A percentile compares a stretch with the other conserved stretches of the same genome.
Evolutionary conservation across 2,329 filamentous ascomycete genomes (phyloP).

Genomic region (Scorias spongiosa): DNA sequence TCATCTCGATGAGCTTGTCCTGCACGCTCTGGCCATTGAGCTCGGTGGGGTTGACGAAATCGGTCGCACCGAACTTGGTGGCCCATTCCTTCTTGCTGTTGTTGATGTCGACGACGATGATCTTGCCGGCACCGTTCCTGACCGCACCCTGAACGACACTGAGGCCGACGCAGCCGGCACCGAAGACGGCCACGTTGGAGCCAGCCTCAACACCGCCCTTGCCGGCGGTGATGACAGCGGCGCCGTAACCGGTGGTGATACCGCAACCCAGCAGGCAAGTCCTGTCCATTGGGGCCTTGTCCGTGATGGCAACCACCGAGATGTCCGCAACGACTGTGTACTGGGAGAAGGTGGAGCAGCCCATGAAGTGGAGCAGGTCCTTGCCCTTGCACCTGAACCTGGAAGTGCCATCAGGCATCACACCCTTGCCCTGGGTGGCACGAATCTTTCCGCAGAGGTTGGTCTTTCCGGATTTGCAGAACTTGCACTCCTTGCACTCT

Average conservation of each 20-base stretch:
- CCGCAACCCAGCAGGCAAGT: conserved; percentile 93
- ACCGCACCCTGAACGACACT: conserved; percentile 91
- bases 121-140: conserved; percentile 62
- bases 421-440: conserved; percentile 83
- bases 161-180: conserved; percentile 87
- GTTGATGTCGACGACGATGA: conserved; percentile 72
- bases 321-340: conserved; percentile 98
- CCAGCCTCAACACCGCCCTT: conserved; percentile 57
- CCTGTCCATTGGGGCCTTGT: conserved; percentile 84
- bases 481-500: conserved; percentile 96
- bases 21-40: conserved; percentile 59
- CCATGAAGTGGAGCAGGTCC: conserved; percentile 97
- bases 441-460: conserved; percentile 99
- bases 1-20: conserved; percentile 91
- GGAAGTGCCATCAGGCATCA: conserved; percentile 94
- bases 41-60: conserved; percentile 85
- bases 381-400: conserved; percentile 92
- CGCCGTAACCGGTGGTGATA: conserved; percentile 96
- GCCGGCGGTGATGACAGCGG: conserved; percentile 81
- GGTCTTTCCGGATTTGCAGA: conserved; percentile 98
- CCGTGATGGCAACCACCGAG: conserved; percentile 85
- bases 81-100: conserved; percentile 82
- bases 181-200: conserved; percentile 81
- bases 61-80: conserved; percentile 85
- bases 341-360: conserved; percentile 95